Evolutionary conservation across 2,329 filamentous ascomycete species (phyloP), one percentile per base, ranked within the genome.

Genomic region (Penicillium sp.): DNA sequence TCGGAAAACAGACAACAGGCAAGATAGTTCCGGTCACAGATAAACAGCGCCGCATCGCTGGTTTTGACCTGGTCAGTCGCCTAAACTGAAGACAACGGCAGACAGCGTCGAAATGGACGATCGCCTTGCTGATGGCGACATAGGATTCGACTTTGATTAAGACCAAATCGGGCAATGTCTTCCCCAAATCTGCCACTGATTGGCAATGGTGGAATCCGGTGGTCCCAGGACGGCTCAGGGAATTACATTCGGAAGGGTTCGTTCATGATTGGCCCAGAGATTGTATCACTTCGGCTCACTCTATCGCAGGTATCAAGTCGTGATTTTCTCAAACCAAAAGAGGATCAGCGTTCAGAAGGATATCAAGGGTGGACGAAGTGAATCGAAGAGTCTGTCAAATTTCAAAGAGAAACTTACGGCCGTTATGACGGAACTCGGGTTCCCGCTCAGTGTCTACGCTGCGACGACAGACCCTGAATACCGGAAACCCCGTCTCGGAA

Each of bases 131-230:
- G 12, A 54, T 25, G 4, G 13, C 12, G 11, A 25, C 16, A 37
- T 42, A 88, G 85, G 93, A 99, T 66, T 93, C 88, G 7, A 99
- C 93, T 0, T 73, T 99, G 29, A 89, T 99, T 54, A 77, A 77
- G 1, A 87, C 89, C 0, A 78, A 82, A 3, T 95, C 90, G 0
- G 90, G 90, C 7, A 93, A 89, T 70, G 86, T 80, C 42, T 92
- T 92, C 63, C 79, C 82, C 2, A 79, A 79, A 43, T 81, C 83
- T 56, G 80, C 84, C 0, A 75, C 77, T 3, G 92, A 97, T 66
- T 99, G 93, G 93, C 89, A 88, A 68, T 99, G 93, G 93, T 97
- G 90, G 89, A 75, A 95, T 66, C 60, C 72, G 12, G 77, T 72
- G 14, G 87, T 97, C 0, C 89, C 89, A 1, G 71, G 69, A 0